Evolutionary conservation across 2,329 filamentous ascomycete species (phyloP).

Genomic region (Paecilomyces formosus): DNA sequence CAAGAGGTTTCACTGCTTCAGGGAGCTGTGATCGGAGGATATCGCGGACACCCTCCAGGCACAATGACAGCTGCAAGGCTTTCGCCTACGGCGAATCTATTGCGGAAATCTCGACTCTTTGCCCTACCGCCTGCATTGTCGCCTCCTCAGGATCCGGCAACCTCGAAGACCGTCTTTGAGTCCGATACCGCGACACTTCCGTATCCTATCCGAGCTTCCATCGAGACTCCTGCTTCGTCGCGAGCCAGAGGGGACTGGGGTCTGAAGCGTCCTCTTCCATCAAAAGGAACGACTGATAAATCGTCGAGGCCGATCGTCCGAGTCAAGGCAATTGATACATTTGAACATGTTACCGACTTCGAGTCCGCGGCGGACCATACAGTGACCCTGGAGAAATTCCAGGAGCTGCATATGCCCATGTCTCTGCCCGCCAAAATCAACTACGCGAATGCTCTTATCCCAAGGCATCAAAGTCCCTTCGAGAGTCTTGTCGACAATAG

Average conservation of each 20-base stretch:
- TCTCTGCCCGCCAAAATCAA: conserved; percentile 39
- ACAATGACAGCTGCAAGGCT: conserved; percentile 38
- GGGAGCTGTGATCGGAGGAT: conserved; percentile 9
- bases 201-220: conserved; percentile 75
- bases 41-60: conserved; percentile 15
- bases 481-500: conserved; percentile 40
- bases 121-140: conserved; percentile 72
- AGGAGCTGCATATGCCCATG: conserved; percentile 70
- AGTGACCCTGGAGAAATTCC: conserved; percentile 75
- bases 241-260: conserved; percentile 82
- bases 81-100: conserved; percentile 59
- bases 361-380: conserved; percentile 74
- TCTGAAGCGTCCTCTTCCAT: conserved; percentile 74
- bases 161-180: conserved; percentile 40
- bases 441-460: conserved; percentile 20
- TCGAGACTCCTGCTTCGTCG: conserved; percentile 68
- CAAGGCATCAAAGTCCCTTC: conserved; percentile 31
- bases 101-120: conserved; percentile 85
- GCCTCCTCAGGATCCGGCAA: conserved; percentile 47
- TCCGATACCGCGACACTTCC: conserved; percentile 66
- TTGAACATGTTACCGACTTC: conserved; percentile 86
- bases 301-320: conserved; percentile 66
- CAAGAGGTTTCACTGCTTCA: conserved; percentile 7
- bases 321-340: conserved; percentile 71
- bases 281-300: conserved; percentile 63